Evolutionary conservation across 2,329 filamentous ascomycete species (phyloP).

Genomic region (Colletotrichum cereale): DNA sequence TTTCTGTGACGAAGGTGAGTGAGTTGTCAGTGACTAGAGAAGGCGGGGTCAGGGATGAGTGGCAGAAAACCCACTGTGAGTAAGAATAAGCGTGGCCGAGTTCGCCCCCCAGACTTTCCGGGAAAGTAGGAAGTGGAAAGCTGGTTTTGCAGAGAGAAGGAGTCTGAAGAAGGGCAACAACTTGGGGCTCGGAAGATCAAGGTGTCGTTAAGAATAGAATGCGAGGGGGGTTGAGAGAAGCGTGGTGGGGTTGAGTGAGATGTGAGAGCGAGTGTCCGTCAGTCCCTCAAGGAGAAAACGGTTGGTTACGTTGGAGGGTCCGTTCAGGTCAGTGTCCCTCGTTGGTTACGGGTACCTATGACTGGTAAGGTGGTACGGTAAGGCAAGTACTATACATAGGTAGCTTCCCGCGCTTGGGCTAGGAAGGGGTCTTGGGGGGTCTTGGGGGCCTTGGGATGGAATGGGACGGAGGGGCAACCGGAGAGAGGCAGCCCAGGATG

Average conservation of each 20-base stretch:
- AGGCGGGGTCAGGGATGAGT: slow-evolving; percentile 33
- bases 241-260: slow-evolving; percentile 25
- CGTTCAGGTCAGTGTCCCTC: slow-evolving; percentile 4
- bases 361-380: background rate
- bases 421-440: slow-evolving; percentile 1
- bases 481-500: slow-evolving; percentile 36
- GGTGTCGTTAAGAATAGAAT: slow-evolving; percentile 27
- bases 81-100: slow-evolving; percentile 13
- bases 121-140: background rate
- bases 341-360: background rate
- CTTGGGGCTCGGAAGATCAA: slow-evolving; percentile 21
- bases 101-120: background rate
- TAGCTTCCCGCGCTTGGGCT: slow-evolving; percentile 3
- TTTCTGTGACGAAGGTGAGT: slow-evolving; percentile 26
- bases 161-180: background rate
- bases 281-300: slow-evolving; percentile 1
- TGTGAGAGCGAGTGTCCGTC: slow-evolving; percentile 1
- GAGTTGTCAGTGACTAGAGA: slow-evolving; percentile 9
- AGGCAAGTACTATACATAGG: background rate
- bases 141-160: background rate
- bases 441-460: background rate
- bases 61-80: slow-evolving; percentile 25
- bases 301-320: slow-evolving; percentile 4
- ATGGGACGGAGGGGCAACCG: slow-evolving; percentile 23
- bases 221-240: slow-evolving; percentile 9